A percentile compares a stretch with the other conserved stretches of the same genome.
These are phyloP conservation scores for Rhodosporidiobolus sp. DNA, from an alignment of 768 basidiomycete genomes.

Conservation along the genomic window DNA sequence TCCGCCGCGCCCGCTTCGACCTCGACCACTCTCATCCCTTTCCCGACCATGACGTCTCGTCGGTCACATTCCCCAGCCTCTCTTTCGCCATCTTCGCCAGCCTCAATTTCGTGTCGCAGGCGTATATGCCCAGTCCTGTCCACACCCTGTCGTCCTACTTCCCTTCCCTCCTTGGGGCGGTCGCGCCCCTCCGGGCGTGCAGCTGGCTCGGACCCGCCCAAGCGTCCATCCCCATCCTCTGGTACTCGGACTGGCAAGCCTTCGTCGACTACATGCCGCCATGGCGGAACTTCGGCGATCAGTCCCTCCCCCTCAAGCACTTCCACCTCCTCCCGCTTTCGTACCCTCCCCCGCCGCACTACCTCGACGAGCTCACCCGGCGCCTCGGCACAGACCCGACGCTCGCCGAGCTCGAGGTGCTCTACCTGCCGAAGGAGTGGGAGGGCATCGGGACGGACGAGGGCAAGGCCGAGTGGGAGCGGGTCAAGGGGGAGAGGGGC, in stretches of 20 bases:
- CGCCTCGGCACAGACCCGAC: neutral
- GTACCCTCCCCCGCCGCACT: neutral
- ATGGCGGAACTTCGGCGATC: neutral
- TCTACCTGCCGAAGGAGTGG: neutral
- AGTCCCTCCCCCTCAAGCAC: neutral
- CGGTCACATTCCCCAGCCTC: too few species aligned
- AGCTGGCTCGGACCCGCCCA: too few species aligned
- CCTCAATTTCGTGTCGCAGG: too few species aligned
- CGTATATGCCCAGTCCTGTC: too few species aligned
- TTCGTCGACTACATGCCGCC: slow-evolving; percentile 17
- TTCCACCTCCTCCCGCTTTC: slow-evolving; percentile 6
- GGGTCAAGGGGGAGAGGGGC: neutral
- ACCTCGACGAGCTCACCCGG: neutral
- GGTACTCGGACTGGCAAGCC: neutral
- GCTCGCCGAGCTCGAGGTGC: neutral
- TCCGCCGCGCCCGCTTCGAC: too few species aligned
- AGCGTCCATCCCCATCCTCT: neutral
- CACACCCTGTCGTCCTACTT: too few species aligned
- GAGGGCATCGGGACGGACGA: neutral
- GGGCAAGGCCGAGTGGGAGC: neutral
- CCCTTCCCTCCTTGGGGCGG: too few species aligned
- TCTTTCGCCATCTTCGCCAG: too few species aligned
- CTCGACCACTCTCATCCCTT: too few species aligned
- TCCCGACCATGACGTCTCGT: too few species aligned
- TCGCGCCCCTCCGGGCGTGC: too few species aligned